Conservation (phyloP, 441 rosid species). For the Gossypium trilobum region DNA sequence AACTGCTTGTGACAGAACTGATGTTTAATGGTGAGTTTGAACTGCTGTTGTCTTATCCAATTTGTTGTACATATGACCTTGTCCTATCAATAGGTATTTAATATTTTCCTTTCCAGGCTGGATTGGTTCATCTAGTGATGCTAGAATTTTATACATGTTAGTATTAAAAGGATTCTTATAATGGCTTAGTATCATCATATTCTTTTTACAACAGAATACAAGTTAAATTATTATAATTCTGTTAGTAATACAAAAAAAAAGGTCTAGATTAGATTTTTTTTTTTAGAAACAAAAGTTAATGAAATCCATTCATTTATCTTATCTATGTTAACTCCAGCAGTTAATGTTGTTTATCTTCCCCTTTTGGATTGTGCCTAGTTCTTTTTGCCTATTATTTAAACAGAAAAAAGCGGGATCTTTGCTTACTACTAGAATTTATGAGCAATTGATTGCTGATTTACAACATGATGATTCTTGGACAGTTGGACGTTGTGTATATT, state of each 20-base stretch:
- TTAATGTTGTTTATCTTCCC: neutral
- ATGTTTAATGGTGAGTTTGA: conserved; percentile 75
- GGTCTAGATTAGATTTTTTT: neutral
- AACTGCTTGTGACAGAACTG: conserved; percentile 89
- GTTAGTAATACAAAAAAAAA: neutral
- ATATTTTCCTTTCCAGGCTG: conserved; percentile 9
- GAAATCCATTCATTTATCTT: neutral
- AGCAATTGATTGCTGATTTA: neutral
- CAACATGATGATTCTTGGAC: neutral
- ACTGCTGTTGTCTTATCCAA: neutral
- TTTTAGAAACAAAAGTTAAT: neutral
- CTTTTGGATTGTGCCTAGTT: neutral
- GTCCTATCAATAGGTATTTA: conserved; percentile 9
- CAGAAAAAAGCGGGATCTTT: neutral
- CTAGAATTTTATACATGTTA: neutral
- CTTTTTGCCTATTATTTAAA: neutral
- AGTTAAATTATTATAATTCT: neutral
- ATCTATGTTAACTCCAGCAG: neutral
- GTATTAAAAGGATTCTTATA: neutral
- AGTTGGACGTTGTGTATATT: neutral
- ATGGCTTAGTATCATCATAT: neutral
- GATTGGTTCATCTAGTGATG: conserved; percentile 4
- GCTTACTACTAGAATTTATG: neutral
- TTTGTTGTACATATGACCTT: conserved; percentile 10
- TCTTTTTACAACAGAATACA: neutral